A percentile compares a stretch with the other conserved stretches of the same genome.
Evolutionary conservation across 805 yeast species (phyloP).

Genomic region (Metschnikowia arizonensis): DNA sequence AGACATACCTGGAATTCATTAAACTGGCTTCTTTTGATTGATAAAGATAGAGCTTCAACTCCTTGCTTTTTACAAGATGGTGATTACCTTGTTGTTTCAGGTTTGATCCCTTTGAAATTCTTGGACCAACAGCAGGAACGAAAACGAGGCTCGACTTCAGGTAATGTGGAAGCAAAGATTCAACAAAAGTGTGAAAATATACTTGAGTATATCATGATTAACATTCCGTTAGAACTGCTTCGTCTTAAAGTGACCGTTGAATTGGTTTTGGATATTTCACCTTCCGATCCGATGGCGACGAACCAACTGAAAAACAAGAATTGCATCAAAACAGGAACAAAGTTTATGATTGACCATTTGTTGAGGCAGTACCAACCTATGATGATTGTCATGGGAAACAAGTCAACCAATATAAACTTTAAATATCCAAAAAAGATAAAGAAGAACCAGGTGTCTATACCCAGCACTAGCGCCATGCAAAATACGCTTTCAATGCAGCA

Average conservation of each 20-base stretch:
- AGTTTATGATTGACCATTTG: slow-evolving; percentile 34
- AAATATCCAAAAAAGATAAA: slow-evolving; percentile 35
- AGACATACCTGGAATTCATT: slow-evolving; percentile 43
- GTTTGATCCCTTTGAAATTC: slow-evolving; percentile 29
- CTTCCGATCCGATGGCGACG: slow-evolving; percentile 10
- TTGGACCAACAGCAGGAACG: slow-evolving; percentile 13
- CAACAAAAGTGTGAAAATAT: slow-evolving; percentile 22
- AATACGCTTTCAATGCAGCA: slow-evolving; percentile 2
- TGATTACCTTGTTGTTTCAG: slow-evolving; percentile 36
- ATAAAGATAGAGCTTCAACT: slow-evolving; percentile 3
- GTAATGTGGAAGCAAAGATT: slow-evolving; percentile 15
- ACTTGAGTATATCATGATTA: slow-evolving; percentile 19
- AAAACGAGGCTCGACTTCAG: slow-evolving; percentile 10
- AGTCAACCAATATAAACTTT: slow-evolving; percentile 39
- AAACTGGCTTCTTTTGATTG: slow-evolving; percentile 33
- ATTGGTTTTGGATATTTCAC: slow-evolving; percentile 26
- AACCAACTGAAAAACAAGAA: slow-evolving; percentile 5
- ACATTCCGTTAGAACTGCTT: slow-evolving; percentile 18
- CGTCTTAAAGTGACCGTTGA: slow-evolving; percentile 39
- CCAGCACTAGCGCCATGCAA: neutral
- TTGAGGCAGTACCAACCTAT: slow-evolving; percentile 41
- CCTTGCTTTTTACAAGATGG: slow-evolving; percentile 33
- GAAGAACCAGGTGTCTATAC: slow-evolving; percentile 5
- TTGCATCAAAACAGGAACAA: slow-evolving; percentile 23
- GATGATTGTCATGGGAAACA: slow-evolving; percentile 35